These are phyloP conservation scores for Zygnema cylindricum DNA, from an alignment of 139 green algal genomes.

Conservation along the genomic window DNA sequence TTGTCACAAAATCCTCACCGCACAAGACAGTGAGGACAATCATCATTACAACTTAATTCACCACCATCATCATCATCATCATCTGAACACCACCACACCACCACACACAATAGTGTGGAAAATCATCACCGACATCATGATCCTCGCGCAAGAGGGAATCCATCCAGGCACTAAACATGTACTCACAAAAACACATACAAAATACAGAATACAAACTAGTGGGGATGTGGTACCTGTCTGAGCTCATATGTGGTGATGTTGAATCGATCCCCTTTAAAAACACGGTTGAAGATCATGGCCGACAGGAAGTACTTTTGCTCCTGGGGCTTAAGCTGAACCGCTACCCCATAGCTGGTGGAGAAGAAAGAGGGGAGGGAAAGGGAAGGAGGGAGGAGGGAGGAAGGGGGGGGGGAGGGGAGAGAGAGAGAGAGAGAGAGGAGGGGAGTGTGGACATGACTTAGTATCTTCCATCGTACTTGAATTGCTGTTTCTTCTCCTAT, in stretches of 20 bases:
- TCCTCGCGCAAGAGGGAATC: neutral
- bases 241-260: constrained; percentile 50
- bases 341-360: neutral
- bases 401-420: neutral
- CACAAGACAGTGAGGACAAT: no score
- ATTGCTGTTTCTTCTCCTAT: no score
- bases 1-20: no score
- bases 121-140: no score
- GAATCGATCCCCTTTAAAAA: constrained; percentile 16
- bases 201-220: neutral
- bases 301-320: constrained; percentile 28
- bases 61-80: no score
- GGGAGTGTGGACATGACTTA: no score
- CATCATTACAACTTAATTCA: no score
- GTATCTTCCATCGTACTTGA: no score
- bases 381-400: neutral
- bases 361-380: neutral
- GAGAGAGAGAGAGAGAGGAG: constrained; percentile 20
- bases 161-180: neutral
- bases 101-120: no score
- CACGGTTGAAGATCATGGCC: constrained; percentile 34
- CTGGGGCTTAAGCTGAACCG: constrained; percentile 6
- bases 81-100: no score
- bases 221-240: constrained; percentile 27
- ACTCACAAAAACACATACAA: neutral